These are phyloP conservation scores for Dactylellina cionopaga DNA, from an alignment of 2,329 filamentous ascomycete genomes.

Conservation along the genomic window DNA sequence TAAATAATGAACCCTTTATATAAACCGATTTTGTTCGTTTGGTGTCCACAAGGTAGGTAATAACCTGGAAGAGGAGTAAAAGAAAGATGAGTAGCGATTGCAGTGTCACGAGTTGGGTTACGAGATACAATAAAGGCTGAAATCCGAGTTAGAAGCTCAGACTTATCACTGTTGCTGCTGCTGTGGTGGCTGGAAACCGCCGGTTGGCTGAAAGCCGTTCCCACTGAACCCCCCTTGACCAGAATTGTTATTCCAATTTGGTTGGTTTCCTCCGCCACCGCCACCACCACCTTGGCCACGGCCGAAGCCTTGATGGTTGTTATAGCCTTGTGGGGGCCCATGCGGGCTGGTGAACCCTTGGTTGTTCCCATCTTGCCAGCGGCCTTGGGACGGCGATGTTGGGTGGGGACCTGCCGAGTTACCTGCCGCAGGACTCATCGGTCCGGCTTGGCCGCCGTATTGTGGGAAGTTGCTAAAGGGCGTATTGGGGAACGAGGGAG, in stretches of 20 bases:
- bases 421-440: constrained; percentile 65
- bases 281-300: constrained; percentile 32
- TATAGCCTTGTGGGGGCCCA: constrained; percentile 40
- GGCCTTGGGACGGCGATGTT: constrained; percentile 44
- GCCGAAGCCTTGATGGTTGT: constrained; percentile 47
- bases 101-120: constrained; percentile 24
- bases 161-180: constrained; percentile 43
- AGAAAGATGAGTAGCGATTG: constrained; percentile 25
- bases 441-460: constrained; percentile 77
- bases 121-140: constrained; percentile 9
- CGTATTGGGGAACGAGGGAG: constrained; percentile 77
- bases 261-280: constrained; percentile 44
- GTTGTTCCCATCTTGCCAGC: constrained; percentile 47
- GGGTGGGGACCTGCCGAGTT: constrained; percentile 44
- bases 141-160: not conserved
- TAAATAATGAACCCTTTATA: constrained; percentile 46
- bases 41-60: constrained; percentile 31
- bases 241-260: constrained; percentile 45
- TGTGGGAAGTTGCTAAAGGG: constrained; percentile 89
- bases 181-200: constrained; percentile 47
- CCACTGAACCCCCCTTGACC: constrained; percentile 47
- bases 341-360: constrained; percentile 50
- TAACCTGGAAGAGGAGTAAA: constrained; percentile 8
- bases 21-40: constrained; percentile 46
- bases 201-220: constrained; percentile 47